Percentiles rank a stretch among this genome's conserved stretches.
Conservation (phyloP, 495 filamentous ascomycete genomes). For the Hypoxylon lienhwacheense region DNA sequence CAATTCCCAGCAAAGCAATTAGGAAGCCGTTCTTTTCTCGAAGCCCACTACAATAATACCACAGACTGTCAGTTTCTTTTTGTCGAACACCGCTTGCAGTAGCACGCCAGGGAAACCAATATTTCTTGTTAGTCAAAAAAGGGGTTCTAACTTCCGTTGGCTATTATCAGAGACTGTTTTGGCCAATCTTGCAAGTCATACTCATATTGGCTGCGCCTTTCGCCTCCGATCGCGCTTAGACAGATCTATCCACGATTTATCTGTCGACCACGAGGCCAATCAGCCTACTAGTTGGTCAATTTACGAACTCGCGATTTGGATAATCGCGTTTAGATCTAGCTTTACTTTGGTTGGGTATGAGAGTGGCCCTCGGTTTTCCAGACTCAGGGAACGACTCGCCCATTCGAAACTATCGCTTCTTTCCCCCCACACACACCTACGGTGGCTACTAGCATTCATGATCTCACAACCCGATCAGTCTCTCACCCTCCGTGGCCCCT, state of each 20-base stretch:
- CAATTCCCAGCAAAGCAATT: constrained; percentile 4
- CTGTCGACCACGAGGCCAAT: constrained; percentile 4
- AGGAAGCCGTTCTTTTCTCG: not conserved
- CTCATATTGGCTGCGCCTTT: constrained; percentile 21
- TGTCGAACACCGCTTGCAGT: not conserved
- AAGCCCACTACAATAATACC: not conserved
- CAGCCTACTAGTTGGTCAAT: not conserved
- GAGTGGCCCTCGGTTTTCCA: not conserved
- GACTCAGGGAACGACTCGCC: constrained; percentile 1
- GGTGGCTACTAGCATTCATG: constrained; percentile 52
- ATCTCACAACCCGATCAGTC: constrained; percentile 71
- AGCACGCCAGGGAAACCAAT: not conserved
- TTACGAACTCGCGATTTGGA: constrained; percentile 2
- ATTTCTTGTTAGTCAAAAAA: not conserved
- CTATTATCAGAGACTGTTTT: not conserved
- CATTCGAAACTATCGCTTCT: constrained; percentile 7
- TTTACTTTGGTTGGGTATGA: not conserved
- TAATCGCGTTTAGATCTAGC: constrained; percentile 1
- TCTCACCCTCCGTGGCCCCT: constrained; percentile 59
- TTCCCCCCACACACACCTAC: not conserved
- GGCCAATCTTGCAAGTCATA: constrained; percentile 17
- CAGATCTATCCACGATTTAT: constrained; percentile 20
- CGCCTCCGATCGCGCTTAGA: constrained; percentile 12
- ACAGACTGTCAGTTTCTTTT: no score
- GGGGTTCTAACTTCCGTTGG: not conserved